Percentiles rank a stretch among this genome's conserved stretches.
Conservation (phyloP, 2,329 filamentous ascomycete genomes). For the Cryphonectria radicalis region DNA sequence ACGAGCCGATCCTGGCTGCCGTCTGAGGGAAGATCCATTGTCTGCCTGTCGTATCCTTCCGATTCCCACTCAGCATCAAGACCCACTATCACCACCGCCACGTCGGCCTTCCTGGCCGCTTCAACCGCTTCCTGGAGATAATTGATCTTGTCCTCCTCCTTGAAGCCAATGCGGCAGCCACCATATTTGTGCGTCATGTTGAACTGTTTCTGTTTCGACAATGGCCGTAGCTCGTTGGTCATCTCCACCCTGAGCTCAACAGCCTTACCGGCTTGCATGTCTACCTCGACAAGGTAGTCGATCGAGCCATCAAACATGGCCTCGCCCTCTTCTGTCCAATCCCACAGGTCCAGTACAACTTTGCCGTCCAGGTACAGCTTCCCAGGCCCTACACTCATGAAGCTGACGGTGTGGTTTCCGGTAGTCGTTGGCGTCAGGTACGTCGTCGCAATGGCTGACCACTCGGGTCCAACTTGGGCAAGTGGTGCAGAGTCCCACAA, state of each 20-base stretch:
- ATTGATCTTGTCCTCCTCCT: constrained; percentile 65
- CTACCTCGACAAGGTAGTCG: constrained; percentile 64
- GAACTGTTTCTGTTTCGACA: constrained; percentile 61
- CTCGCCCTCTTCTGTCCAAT: constrained; percentile 71
- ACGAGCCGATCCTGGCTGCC: constrained; percentile 66
- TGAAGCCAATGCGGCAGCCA: constrained; percentile 73
- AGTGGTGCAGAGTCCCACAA: constrained; percentile 71
- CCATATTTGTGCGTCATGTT: constrained; percentile 68
- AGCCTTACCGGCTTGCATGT: constrained; percentile 62
- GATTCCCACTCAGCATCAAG: constrained; percentile 78
- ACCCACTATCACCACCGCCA: constrained; percentile 70
- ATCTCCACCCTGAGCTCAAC: constrained; percentile 67
- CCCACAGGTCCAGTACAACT: constrained; percentile 66
- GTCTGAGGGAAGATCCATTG: constrained; percentile 61
- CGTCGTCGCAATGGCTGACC: constrained; percentile 67
- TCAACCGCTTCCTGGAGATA: constrained; percentile 69
- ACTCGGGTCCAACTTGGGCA: constrained; percentile 62
- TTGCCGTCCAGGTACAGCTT: constrained; percentile 63
- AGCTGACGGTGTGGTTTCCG: constrained; percentile 68
- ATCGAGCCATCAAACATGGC: constrained; percentile 73
- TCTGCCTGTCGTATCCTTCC: constrained; percentile 70
- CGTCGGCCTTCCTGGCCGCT: constrained; percentile 64
- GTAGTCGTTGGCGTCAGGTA: constrained; percentile 61
- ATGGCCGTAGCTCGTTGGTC: constrained; percentile 67
- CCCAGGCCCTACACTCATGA: constrained; percentile 69